phyloP scores from a whole-genome alignment of 2,329 filamentous ascomycete species.

The Penicillium freii region DNA sequence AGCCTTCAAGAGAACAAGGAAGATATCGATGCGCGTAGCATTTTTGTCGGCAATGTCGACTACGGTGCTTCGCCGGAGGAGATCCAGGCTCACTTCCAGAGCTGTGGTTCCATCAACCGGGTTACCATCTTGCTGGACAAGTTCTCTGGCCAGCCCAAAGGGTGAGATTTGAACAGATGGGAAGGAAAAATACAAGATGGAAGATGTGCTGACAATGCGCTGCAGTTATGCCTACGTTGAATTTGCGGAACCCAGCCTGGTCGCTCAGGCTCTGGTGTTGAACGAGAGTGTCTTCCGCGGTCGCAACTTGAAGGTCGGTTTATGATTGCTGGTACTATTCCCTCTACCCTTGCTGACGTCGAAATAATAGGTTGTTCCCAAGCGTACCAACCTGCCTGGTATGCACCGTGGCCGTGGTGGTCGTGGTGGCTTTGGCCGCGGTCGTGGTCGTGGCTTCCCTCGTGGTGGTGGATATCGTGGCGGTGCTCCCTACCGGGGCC shows the following conservation, averaged over 20 bases:
- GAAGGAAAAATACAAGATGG: background rate
- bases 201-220: background rate
- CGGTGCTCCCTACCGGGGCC: constrained; percentile 51
- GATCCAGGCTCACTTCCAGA: constrained; percentile 97
- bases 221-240: constrained; percentile 96
- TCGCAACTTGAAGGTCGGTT: constrained; percentile 83
- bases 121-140: constrained; percentile 98
- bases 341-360: background rate
- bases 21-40: constrained; percentile 89
- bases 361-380: constrained; percentile 67
- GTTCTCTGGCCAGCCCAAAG: constrained; percentile 98
- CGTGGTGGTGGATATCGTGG: constrained; percentile 47
- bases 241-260: constrained; percentile 89
- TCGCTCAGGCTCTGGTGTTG: constrained; percentile 87
- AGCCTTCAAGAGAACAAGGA: constrained; percentile 89
- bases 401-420: constrained; percentile 71
- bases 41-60: constrained; percentile 98
- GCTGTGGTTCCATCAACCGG: constrained; percentile 93
- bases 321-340: background rate
- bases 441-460: constrained; percentile 57
- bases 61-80: constrained; percentile 96
- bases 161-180: constrained; percentile 53
- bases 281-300: constrained; percentile 97
- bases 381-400: constrained; percentile 93
- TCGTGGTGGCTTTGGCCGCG: constrained; percentile 49